Base-by-base conservation (phyloP, 345 rosid species). In the Bretschneidera sinensis region DNA sequence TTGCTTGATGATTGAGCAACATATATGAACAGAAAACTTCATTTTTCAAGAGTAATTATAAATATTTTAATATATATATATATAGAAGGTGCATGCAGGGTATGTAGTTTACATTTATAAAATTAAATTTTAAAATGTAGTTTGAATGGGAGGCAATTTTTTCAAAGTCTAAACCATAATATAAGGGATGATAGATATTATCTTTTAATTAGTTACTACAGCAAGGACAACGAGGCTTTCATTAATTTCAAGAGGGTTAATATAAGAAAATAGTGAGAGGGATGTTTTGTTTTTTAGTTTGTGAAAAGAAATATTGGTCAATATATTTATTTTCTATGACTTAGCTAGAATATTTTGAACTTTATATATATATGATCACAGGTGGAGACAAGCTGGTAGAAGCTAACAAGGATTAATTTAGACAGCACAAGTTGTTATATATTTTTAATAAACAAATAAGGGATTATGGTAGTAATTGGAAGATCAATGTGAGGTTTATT, bases 101-200 rank as follows among this genome's bases (percentile, higher is more conserved):
- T n/a, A n/a, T n/a, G n/a, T n/a, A n/a, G n/a, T n/a, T n/a, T n/a
- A n/a, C n/a, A n/a, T n/a, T n/a, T n/a, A n/a, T 56, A 9, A 20
- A 16, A 5, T 48, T 13, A 28, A 18, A 9, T 52, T n/a, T 43
- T 53, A 45, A 16, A 6, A 11, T 79, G 85, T 79, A 65, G 67
- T 75, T 80, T 74, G 83, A 85, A 78, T 53, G 25, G 85, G 79
- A 63, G 59, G 78, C 91, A 82, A 25, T n/a, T 66, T 55, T n/a
- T 85, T 85, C 91, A 76, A 82, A 85, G 85, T 81, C 80, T 69
- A 73, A 77, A 73, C 88, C 91, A 55, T 61, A 76, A 82, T 75
- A 78, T 69, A 58, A 18, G 88, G 79, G 51, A n/a, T n/a, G n/a
- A n/a, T n/a, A n/a, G n/a, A n/a, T n/a, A n/a, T n/a, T n/a, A n/a